phyloP scores from a whole-genome alignment of 1,139 yeast genomes.

The Candida albicans region DNA sequence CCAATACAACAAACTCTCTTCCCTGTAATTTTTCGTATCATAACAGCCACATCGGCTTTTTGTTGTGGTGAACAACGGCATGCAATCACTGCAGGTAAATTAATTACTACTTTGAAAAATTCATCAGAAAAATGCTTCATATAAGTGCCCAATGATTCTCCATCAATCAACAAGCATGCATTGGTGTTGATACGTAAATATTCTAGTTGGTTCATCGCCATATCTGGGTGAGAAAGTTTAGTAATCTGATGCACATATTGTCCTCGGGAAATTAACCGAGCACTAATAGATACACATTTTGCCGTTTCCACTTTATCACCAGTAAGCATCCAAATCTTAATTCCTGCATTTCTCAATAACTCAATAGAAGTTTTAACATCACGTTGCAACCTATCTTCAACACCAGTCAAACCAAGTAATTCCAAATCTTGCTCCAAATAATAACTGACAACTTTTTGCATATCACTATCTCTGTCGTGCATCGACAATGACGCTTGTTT shows the following conservation, averaged over 20 bases:
- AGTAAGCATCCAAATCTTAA: conserved; percentile 98
- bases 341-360: conserved; percentile 90
- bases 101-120: conserved; percentile 74
- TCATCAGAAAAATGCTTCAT: conserved; percentile 63
- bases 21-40: conserved; percentile 76
- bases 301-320: conserved; percentile 99
- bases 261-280: conserved; percentile 88
- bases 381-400: conserved; percentile 89
- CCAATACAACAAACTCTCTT: conserved; percentile 97
- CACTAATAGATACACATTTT: conserved; percentile 91
- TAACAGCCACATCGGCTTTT: conserved; percentile 89
- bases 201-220: conserved; percentile 74
- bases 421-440: conserved; percentile 83
- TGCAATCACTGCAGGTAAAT: conserved; percentile 89
- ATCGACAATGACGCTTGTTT: conserved; percentile 74
- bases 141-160: conserved; percentile 78
- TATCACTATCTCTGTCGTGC: conserved; percentile 71
- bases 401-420: conserved; percentile 91
- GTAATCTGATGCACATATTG: conserved; percentile 89
- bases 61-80: conserved; percentile 99
- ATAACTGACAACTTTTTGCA: conserved; percentile 67
- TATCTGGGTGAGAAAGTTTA: conserved; percentile 56
- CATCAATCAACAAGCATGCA: conserved; percentile 87
- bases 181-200: conserved; percentile 63
- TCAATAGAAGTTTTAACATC: conserved; percentile 93